phyloP scores from a whole-genome alignment of 768 basidiomycete species.

The Exidia glandulosa region DNA sequence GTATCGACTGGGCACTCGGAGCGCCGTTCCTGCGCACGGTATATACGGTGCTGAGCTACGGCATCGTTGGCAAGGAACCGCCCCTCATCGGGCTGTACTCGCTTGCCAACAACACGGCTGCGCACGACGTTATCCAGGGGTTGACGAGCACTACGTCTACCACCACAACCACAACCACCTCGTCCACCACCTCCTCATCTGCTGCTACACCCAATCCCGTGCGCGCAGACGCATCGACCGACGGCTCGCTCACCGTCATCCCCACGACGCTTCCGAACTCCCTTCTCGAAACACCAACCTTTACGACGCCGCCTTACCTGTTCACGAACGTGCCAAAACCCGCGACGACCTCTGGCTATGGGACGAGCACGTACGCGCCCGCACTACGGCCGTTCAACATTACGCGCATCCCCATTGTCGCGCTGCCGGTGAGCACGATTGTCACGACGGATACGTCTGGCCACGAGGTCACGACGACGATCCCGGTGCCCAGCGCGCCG shows the following conservation, averaged over 20 bases:
- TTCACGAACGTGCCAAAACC: conserved; percentile 45
- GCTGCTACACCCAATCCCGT: no score
- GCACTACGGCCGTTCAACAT: conserved; percentile 34
- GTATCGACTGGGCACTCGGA: conserved; percentile 80
- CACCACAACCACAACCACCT: neutral
- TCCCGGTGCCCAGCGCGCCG: neutral
- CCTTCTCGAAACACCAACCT: conserved; percentile 51
- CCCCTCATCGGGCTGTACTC: conserved; percentile 73
- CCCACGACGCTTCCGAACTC: conserved; percentile 64
- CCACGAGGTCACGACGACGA: conserved; percentile 37
- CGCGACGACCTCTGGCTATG: conserved; percentile 45
- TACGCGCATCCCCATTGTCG: conserved; percentile 48
- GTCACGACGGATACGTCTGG: conserved; percentile 48
- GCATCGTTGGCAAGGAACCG: conserved; percentile 61
- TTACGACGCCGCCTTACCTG: conserved; percentile 50
- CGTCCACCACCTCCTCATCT: neutral
- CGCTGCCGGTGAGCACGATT: conserved; percentile 43
- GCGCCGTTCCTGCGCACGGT: conserved; percentile 61
- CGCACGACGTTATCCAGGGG: conserved; percentile 7
- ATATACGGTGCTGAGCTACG: conserved; percentile 71
- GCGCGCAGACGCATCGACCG: neutral
- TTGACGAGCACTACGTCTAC: neutral
- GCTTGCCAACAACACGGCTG: conserved; percentile 33
- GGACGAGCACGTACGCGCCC: conserved; percentile 59
- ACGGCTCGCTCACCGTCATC: conserved; percentile 32